Evolutionary conservation across 768 basidiomycete species (phyloP), one percentile per base, ranked within the genome.

Genomic region (Pisolithus tinctorius): DNA sequence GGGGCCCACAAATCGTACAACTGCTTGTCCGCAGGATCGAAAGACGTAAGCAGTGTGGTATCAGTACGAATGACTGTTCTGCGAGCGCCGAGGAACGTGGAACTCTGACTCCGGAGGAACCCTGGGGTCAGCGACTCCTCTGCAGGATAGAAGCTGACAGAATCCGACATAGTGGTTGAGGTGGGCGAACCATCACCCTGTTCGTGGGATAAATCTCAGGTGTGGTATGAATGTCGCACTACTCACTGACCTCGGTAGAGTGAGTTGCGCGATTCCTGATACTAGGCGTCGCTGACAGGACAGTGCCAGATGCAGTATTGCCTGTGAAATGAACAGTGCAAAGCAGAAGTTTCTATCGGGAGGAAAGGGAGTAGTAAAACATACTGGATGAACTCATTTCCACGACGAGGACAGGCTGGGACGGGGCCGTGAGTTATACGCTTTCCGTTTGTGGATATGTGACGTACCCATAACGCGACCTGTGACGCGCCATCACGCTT

Each of bases 1-100:
- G 85, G 83, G 27, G 74, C 84, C 88, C 89, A 91, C 10, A 90
- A 72, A 42, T 82, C 79, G 58, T 90, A 89, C 20, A 92, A 72
- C 57, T 88, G 84, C 68, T 75, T 82, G 68, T 92, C 89, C 23
- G 76, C 72, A 13, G 80, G 76, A 64, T 91, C 87, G 59, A 92
- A 92, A 55, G 80, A 85, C 30, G 86, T 86, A 50, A 81, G 62
- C 39, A 88, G 70, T 7, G 83, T 69, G 4, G 83, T 78, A 63
- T 90, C 87, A 23, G 80, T 70, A 39, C 84, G 82, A 58, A 88
- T 75, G 20, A 69, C 57, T 31, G 76, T 62, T 58, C 67, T 74
- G 63, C 64, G 71, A 46, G 62, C 25, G 63, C 66, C 25, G 60
- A 62, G 52, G 37, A 66, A 59, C 45, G 57, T 50, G 36, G 60